These are phyloP conservation scores for Monosporozyma siamensis DNA, from an alignment of 805 yeast genomes.

Conservation along the genomic window DNA sequence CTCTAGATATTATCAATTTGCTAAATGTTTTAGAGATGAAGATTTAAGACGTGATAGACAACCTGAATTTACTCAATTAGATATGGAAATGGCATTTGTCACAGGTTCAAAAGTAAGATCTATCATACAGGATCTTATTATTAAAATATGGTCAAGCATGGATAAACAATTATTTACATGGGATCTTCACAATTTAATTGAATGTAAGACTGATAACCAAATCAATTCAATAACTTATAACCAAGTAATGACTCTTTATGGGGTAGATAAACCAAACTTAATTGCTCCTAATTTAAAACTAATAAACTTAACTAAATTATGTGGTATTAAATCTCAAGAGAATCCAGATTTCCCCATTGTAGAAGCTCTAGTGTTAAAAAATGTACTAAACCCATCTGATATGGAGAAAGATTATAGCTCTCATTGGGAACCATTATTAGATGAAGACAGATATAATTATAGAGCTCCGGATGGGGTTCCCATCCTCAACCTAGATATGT, in stretches of 20 bases:
- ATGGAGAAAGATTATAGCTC: slow-evolving; percentile 16
- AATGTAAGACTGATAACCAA: slow-evolving; percentile 12
- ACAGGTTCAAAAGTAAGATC: slow-evolving; percentile 54
- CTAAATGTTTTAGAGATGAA: slow-evolving; percentile 92
- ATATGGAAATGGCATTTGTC: slow-evolving; percentile 85
- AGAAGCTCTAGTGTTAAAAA: slow-evolving; percentile 60
- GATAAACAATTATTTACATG: slow-evolving; percentile 29
- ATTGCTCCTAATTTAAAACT: slow-evolving; percentile 49
- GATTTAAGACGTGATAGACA: slow-evolving; percentile 92
- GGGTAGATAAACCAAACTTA: slow-evolving; percentile 92
- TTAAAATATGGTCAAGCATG: slow-evolving; percentile 45
- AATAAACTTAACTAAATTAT: slow-evolving; percentile 36
- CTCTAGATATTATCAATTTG: slow-evolving; percentile 77
- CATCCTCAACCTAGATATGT: slow-evolving; percentile 36
- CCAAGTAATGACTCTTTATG: slow-evolving; percentile 64
- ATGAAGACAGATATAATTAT: slow-evolving; percentile 38
- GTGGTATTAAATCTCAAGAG: slow-evolving; percentile 25
- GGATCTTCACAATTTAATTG: slow-evolving; percentile 1
- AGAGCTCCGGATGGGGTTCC: slow-evolving; percentile 52
- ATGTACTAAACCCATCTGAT: slow-evolving; percentile 31
- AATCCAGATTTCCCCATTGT: slow-evolving; percentile 51
- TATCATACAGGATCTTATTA: slow-evolving; percentile 51
- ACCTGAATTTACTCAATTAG: slow-evolving; percentile 97
- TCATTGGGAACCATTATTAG: slow-evolving; percentile 34
- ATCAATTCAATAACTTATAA: slow-evolving; percentile 48